Base-by-base conservation (phyloP, 352 stramenopile species). In the Phytophthora ramorum region DNA sequence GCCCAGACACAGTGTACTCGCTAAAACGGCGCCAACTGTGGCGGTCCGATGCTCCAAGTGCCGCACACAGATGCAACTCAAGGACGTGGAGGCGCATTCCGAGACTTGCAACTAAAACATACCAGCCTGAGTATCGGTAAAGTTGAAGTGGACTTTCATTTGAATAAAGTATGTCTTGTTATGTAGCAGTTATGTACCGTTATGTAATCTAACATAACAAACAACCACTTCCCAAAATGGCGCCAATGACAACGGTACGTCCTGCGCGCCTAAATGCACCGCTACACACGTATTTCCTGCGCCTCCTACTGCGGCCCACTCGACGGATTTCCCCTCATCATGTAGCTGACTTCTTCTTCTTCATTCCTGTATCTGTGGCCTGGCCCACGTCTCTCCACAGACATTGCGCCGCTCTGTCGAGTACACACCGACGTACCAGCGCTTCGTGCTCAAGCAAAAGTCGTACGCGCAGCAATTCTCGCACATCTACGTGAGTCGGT, bases 381-480 rank as follows among this genome's bases (percentile, higher is more conserved):
- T 28, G 10, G 13, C 22, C 4, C 26, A 55, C 61, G 30, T 63
- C 9, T 19, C 5, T 19, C 52, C 58, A 37, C 20, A 89, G 79
- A 79, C 75, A 24, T 13, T 55, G 44, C 75, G 81, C 8, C 46
- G 19, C 14, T 79, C 69, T 6, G 81, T 64, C 20, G 75, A 78
- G 9, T 91, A 91, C 67, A 82, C 63, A 17, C 67, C 63, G 7
- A 65, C 35, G 6, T 71, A 68, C 16, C 70, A 93, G 58, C 83
- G 90, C 37, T 97, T 96, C 58, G 76, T 92, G 56, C 73, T 96
- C 28, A 92, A 95, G 73, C 77, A 93, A 48, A 92, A 93, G 65
- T 85, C 60, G 61, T 98, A 93, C 71, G 79, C 72, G 13, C 88
- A 94, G 68, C 92, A 98, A 70, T 98, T 93, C 75, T 95, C 85